These are phyloP conservation scores for Tribonema minus DNA, from an alignment of 108 stramenopile genomes.

Conservation along the genomic window DNA sequence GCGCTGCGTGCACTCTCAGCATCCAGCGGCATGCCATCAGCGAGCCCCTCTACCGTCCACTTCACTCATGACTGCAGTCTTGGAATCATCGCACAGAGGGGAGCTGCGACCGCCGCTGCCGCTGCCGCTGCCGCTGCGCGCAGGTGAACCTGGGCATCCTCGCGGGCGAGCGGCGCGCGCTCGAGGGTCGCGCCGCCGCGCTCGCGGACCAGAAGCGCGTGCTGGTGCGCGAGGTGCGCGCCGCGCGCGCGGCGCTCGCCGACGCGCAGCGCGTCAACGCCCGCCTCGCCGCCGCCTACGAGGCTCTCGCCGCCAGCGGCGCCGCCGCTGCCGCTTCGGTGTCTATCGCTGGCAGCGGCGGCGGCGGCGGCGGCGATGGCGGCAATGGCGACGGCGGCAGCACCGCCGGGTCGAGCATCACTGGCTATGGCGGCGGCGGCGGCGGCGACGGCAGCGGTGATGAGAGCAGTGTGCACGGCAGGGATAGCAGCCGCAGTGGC, in stretches of 20 bases:
- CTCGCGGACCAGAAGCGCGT: slow-evolving; percentile 12
- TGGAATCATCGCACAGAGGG: no score
- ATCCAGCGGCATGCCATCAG: no score
- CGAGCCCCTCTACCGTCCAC: no score
- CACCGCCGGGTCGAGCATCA: not conserved
- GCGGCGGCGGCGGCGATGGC: not conserved
- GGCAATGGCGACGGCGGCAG: not conserved
- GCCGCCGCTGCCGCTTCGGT: not conserved
- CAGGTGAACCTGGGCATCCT: slow-evolving; percentile 22
- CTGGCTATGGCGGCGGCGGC: not conserved
- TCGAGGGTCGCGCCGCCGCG: not conserved
- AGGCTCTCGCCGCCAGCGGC: not conserved
- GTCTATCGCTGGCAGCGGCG: not conserved
- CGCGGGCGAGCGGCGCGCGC: slow-evolving; percentile 9
- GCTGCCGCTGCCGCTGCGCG: no score
- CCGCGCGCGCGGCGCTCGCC: slow-evolving; percentile 9
- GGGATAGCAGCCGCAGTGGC: not conserved
- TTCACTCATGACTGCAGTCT: no score
- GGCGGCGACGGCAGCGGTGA: not conserved
- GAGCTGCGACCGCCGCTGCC: no score
- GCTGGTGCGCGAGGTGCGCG: slow-evolving; percentile 13
- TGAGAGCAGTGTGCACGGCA: no score
- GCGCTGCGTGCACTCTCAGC: no score
- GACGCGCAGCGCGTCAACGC: slow-evolving; percentile 6
- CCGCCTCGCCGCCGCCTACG: slow-evolving; percentile 10